Evolutionary conservation across 2,329 filamentous ascomycete genomes (phyloP).

Genomic region (Botrytis paeoniae): DNA sequence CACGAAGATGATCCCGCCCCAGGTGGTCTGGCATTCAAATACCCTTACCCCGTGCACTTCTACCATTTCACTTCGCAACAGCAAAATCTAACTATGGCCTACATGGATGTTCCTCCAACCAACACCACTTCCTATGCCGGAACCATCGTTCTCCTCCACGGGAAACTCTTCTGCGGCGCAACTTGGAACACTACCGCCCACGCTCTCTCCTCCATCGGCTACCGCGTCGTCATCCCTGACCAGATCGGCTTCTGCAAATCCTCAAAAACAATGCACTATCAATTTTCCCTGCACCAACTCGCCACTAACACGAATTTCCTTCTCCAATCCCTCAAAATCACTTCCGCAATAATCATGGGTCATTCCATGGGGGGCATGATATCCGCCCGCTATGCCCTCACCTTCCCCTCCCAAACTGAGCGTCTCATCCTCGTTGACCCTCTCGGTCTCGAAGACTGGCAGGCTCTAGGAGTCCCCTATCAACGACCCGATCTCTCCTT

Average conservation of each 20-base stretch:
- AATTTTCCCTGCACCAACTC: conserved; percentile 52
- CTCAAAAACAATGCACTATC: conserved; percentile 49
- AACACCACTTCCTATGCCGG: conserved; percentile 10
- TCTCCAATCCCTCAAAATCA: conserved; percentile 44
- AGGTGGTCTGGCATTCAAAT: background rate
- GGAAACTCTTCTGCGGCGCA: conserved; percentile 55
- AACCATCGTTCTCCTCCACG: conserved; percentile 50
- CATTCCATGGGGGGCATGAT: conserved; percentile 57
- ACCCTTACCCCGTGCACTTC: background rate
- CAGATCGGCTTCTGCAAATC: conserved; percentile 59
- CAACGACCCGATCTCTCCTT: conserved; percentile 42
- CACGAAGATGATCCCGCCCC: background rate
- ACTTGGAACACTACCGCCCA: conserved; percentile 51
- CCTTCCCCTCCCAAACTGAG: conserved; percentile 46
- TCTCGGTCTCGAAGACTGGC: conserved; percentile 54
- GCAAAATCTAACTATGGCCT: conserved; percentile 2
- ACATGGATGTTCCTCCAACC: background rate
- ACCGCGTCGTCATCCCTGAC: conserved; percentile 49
- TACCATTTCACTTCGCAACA: conserved; percentile 39
- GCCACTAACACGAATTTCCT: conserved; percentile 50
- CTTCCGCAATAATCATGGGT: conserved; percentile 48
- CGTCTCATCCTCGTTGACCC: conserved; percentile 50
- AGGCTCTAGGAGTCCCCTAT: conserved; percentile 45
- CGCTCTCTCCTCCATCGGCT: conserved; percentile 44
- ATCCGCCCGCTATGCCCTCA: conserved; percentile 49